Percentiles rank a stretch among this genome's conserved stretches.
Evolutionary conservation across 352 stramenopile genomes (phyloP).

Genomic region (Globisporangium perplexum): DNA sequence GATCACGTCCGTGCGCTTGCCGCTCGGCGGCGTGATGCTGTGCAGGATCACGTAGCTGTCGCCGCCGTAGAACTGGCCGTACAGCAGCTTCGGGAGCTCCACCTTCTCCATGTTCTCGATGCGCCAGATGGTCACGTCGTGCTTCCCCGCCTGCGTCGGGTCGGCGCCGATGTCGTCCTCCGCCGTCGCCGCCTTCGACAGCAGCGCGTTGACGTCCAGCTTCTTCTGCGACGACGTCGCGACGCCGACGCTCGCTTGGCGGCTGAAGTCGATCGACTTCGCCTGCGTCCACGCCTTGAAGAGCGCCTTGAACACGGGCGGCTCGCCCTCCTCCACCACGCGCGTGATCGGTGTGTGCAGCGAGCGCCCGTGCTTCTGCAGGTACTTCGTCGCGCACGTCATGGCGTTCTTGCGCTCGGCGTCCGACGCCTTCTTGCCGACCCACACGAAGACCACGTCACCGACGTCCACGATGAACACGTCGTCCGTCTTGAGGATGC

Average conservation of each 20-base stretch:
- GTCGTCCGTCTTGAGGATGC: constrained; percentile 79
- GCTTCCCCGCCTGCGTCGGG: constrained; percentile 56
- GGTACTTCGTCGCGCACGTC: constrained; percentile 78
- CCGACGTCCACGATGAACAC: constrained; percentile 92
- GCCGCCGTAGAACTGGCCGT: constrained; percentile 92
- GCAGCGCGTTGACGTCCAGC: constrained; percentile 54
- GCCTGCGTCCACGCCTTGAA: constrained; percentile 78
- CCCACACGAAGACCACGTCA: constrained; percentile 89
- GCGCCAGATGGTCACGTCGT: constrained; percentile 86
- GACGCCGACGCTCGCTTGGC: constrained; percentile 40
- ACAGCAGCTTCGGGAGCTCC: constrained; percentile 57
- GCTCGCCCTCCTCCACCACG: constrained; percentile 82
- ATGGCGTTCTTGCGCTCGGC: constrained; percentile 87
- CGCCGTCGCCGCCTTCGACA: constrained; percentile 27
- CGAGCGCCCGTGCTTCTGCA: constrained; percentile 51
- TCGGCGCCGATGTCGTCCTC: constrained; percentile 78
- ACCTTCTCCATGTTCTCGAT: constrained; percentile 90
- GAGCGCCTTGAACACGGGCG: constrained; percentile 78
- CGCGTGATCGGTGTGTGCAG: constrained; percentile 73
- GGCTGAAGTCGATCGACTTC: constrained; percentile 60
- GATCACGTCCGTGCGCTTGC: constrained; percentile 80
- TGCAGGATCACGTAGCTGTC: constrained; percentile 96
- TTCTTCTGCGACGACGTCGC: constrained; percentile 39
- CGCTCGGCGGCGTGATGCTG: constrained; percentile 53
- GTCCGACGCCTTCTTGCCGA: constrained; percentile 80